Conservation (phyloP, 371 early-diverging fungal genomes). For the Mucor sp. region DNA sequence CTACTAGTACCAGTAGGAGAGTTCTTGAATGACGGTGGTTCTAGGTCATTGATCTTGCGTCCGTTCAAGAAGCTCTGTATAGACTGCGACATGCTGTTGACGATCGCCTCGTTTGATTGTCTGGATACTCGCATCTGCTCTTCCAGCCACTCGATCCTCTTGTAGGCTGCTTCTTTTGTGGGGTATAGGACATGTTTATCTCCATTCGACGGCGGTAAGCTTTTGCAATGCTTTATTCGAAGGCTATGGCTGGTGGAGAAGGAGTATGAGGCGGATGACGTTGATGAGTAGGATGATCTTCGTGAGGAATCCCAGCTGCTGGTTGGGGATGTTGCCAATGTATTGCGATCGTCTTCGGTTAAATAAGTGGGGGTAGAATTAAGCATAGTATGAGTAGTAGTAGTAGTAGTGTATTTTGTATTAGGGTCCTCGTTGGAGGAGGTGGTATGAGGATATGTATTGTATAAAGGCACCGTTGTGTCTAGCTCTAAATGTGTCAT, state of each 20-base stretch:
- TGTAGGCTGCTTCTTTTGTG: slow-evolving; percentile 1
- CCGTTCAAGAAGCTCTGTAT: slow-evolving; percentile 1
- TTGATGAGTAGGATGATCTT: slow-evolving; percentile 8
- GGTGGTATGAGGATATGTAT: neutral
- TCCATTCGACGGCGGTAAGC: neutral
- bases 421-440: neutral
- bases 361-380: neutral
- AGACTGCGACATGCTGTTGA: neutral
- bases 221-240: slow-evolving; percentile 1
- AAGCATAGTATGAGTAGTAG: neutral
- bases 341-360: neutral
- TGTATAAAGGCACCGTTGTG: neutral
- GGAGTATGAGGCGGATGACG: neutral
- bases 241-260: neutral
- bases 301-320: slow-evolving; percentile 3
- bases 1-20: neutral
- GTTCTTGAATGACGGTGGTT: neutral
- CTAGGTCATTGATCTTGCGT: neutral
- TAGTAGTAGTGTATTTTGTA: neutral
- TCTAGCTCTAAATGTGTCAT: neutral
- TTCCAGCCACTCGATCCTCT: slow-evolving; percentile 8
- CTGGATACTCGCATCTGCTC: neutral
- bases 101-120: neutral
- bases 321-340: slow-evolving; percentile 4
- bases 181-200: neutral